A percentile compares a stretch with the other conserved stretches of the same genome.
These are phyloP conservation scores for Candida boidinii DNA, from an alignment of 805 yeast species.

Conservation along the genomic window DNA sequence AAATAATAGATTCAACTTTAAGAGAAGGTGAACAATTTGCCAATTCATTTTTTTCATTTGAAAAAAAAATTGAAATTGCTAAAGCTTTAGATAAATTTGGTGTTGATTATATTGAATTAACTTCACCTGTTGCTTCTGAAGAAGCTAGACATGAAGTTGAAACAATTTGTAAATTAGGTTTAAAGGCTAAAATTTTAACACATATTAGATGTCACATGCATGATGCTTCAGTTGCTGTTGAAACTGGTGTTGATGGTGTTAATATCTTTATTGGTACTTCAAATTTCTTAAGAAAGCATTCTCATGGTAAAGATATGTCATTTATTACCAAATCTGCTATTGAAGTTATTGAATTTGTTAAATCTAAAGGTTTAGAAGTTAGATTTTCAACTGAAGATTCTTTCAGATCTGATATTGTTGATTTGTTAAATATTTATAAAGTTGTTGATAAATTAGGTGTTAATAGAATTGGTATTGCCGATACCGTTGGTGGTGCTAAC, in stretches of 20 bases:
- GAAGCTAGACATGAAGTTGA: conserved; percentile 51
- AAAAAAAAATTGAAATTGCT: conserved; percentile 49
- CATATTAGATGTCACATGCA: conserved; percentile 58
- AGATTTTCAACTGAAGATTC: conserved; percentile 54
- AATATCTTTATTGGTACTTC: conserved; percentile 56
- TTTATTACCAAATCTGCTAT: conserved; percentile 48
- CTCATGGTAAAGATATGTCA: conserved; percentile 56
- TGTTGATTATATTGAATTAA: conserved; percentile 51
- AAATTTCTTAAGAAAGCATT: conserved; percentile 45
- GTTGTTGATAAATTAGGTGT: conserved; percentile 58
- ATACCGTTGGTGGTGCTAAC: conserved; percentile 57
- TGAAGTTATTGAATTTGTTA: conserved; percentile 52
- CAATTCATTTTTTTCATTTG: conserved; percentile 50
- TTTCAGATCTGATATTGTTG: conserved; percentile 53
- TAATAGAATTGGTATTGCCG: conserved; percentile 56
- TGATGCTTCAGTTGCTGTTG: conserved; percentile 52
- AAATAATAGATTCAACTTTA: conserved; percentile 47
- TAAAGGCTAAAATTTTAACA: conserved; percentile 49
- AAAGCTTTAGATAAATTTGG: conserved; percentile 55
- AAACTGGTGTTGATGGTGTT: conserved; percentile 57
- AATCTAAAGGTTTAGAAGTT: conserved; percentile 51
- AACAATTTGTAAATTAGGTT: conserved; percentile 50
- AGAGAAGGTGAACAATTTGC: conserved; percentile 63
- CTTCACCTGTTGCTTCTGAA: conserved; percentile 53
- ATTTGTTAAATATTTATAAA: conserved; percentile 47